Evolutionary conservation across 306 rosid species (phyloP), one percentile per base, ranked within the genome.

Genomic region (Quercus rubra): DNA sequence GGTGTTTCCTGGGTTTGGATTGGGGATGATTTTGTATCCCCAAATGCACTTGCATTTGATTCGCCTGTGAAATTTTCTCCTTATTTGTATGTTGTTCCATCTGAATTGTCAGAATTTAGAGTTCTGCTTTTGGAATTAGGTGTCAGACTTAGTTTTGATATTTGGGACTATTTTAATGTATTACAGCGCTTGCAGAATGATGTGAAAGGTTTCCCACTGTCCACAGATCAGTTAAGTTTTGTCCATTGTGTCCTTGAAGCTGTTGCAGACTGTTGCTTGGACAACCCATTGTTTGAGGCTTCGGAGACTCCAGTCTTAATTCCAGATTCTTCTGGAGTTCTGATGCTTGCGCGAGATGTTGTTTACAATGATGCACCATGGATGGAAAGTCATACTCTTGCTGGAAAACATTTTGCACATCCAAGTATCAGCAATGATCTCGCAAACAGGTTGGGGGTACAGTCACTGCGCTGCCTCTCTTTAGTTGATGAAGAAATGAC

Each of bases 351-450:
- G 20, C 89, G 81, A 66, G 88, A 91, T 91, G 89, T 94, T 81
- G 95, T 92, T 46, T 92, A 88, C 87, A 94, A 94, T 84, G 99
- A 94, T 79, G 99, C 97, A 74, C 99, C 99, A 75, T 94, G 99
- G 99, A 83, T 94, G 89, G 95, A 91, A 74, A 87, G 81, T 75
- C 91, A 74, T 87, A 85, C 92, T 83, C 89, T 86, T 58, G 77
- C 78, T 78, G 97, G 93, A 55, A 94, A 91, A 74, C 91, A 81
- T 77, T 92, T 87, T 84, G 81, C 93, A 61, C 99, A 94, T 91
- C 95, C 97, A 77, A 79, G 87, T 89, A 86, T 94, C 85, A 90
- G 90, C 91, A 90, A 88, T 87, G 99, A 94, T 85, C 86, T 92
- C 84, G 99, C 99, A 41, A 84, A 84, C 85, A 88, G 88, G 85